A percentile compares a stretch with the other conserved stretches of the same genome.
phyloP scores from a whole-genome alignment of 2,329 filamentous ascomycete genomes.

The Corinectria fuckeliana region DNA sequence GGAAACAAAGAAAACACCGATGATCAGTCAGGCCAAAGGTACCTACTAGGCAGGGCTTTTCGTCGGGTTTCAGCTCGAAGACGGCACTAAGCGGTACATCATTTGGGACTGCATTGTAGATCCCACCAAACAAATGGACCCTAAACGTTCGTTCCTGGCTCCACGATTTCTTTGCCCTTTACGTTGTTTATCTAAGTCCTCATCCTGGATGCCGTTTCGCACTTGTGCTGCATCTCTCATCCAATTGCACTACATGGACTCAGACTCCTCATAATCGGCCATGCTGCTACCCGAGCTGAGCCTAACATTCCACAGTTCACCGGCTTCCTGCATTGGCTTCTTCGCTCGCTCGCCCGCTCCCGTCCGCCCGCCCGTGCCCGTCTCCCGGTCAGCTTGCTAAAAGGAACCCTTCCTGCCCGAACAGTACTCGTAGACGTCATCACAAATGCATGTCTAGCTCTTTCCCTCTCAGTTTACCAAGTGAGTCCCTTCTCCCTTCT shows the following conservation, averaged over 20 bases:
- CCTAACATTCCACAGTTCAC: slow-evolving; percentile 27
- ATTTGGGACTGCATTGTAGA: background rate
- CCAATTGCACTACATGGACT: slow-evolving; percentile 34
- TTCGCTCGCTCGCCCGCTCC: slow-evolving; percentile 8
- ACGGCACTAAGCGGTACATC: background rate
- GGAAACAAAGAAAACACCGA: too few species aligned
- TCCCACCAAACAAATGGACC: slow-evolving; percentile 1
- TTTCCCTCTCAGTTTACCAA: background rate
- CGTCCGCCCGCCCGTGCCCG: background rate
- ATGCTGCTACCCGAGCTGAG: slow-evolving; percentile 1
- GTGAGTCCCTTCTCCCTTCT: background rate
- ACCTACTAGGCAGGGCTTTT: too few species aligned
- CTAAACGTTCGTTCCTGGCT: slow-evolving; percentile 1
- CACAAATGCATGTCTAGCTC: background rate
- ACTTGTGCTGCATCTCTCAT: slow-evolving; percentile 11
- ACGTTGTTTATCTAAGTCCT: background rate
- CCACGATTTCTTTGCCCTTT: background rate
- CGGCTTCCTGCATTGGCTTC: slow-evolving; percentile 25
- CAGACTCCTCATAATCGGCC: slow-evolving; percentile 1
- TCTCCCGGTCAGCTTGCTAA: background rate
- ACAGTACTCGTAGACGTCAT: background rate
- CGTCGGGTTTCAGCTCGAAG: background rate
- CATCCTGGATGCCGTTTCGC: slow-evolving; percentile 1
- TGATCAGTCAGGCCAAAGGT: too few species aligned
- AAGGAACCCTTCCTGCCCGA: background rate